These are phyloP conservation scores for Globisporangium paroecandrum DNA, from an alignment of 352 stramenopile species.

Conservation along the genomic window DNA sequence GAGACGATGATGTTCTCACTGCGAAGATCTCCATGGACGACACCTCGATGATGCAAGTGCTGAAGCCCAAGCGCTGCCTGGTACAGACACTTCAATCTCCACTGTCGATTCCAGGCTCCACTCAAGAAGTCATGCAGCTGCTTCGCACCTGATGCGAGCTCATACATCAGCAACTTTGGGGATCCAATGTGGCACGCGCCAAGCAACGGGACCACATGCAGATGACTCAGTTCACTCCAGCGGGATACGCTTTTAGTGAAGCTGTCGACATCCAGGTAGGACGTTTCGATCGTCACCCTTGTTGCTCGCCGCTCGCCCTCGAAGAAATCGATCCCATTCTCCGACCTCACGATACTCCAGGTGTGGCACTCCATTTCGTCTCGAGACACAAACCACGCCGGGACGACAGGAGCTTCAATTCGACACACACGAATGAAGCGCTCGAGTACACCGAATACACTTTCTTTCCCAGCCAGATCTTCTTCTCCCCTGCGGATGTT, in stretches of 20 bases:
- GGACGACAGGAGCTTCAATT: neutral
- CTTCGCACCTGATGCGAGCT: neutral
- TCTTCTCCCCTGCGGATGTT: neutral
- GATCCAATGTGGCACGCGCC: conserved; percentile 5
- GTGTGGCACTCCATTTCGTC: neutral
- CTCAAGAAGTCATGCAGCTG: neutral
- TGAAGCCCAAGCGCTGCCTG: conserved; percentile 21
- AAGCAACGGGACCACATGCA: neutral
- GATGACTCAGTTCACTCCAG: conserved; percentile 4
- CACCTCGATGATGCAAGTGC: neutral
- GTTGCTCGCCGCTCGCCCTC: neutral
- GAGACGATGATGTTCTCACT: neutral
- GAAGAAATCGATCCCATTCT: neutral
- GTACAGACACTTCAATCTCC: conserved; percentile 16
- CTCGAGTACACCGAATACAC: neutral
- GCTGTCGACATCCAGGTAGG: neutral
- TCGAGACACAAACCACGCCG: neutral
- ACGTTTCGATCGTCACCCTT: conserved; percentile 1
- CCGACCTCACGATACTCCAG: neutral
- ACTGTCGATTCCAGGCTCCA: neutral
- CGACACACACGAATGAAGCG: neutral
- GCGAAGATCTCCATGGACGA: neutral
- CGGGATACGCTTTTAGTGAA: neutral
- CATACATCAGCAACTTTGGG: neutral
- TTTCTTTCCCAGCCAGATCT: neutral